Conservation (phyloP, 345 rosid species). For the Odontarrhena argentea region DNA sequence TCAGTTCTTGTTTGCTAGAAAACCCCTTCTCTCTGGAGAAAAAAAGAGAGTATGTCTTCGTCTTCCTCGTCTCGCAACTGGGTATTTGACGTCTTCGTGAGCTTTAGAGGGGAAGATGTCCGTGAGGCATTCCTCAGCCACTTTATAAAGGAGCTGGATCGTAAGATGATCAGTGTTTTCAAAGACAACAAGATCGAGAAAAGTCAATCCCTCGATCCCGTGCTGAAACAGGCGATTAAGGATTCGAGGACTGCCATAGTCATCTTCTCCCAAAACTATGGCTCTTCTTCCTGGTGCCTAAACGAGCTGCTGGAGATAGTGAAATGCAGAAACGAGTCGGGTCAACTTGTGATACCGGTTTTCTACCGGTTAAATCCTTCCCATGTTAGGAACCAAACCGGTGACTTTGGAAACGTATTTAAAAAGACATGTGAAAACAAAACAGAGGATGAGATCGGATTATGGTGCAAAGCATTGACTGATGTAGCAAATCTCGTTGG, state of each 20-base stretch:
- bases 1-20: too few species aligned
- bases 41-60: not conserved
- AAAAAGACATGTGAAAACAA: not conserved
- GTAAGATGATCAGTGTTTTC: not conserved
- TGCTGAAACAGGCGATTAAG: not conserved
- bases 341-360: constrained; percentile 7
- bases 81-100: not conserved
- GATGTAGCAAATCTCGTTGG: constrained; percentile 6
- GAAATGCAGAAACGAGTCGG: not conserved
- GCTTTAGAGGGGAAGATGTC: constrained; percentile 2
- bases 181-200: constrained; percentile 1
- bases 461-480: not conserved
- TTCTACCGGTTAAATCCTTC: constrained; percentile 34
- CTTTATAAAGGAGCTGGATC: not conserved
- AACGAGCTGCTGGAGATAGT: constrained; percentile 21
- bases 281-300: constrained; percentile 20
- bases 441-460: not conserved
- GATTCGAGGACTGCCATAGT: not conserved
- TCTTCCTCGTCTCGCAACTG: not conserved
- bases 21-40: too few species aligned
- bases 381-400: constrained; percentile 20
- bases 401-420: constrained; percentile 16
- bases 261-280: not conserved
- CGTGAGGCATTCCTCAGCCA: not conserved
- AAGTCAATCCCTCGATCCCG: not conserved